Percentiles rank a stretch among this genome's conserved stretches.
Conservation (phyloP, 2,329 filamentous ascomycete species). For the Akanthomyces dipterigenus region DNA sequence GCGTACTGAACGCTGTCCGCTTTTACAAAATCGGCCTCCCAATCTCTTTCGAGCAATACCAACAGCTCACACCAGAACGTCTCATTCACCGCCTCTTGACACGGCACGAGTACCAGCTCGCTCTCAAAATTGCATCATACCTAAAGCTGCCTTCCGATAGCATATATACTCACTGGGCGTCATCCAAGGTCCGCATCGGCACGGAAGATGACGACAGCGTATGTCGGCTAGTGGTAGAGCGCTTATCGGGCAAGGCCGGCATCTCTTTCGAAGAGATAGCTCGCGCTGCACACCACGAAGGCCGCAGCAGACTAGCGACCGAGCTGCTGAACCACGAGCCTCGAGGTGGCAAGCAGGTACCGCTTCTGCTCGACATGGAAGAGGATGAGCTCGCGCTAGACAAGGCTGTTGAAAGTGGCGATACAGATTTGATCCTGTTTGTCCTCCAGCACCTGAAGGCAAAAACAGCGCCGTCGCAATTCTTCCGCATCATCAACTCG, state of each 20-base stretch:
- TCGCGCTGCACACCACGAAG: conserved; percentile 88
- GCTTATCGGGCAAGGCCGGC: conserved; percentile 78
- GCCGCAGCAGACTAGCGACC: conserved; percentile 79
- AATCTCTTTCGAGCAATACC: conserved; percentile 88
- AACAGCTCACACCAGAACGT: conserved; percentile 80
- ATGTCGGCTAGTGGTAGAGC: conserved; percentile 78
- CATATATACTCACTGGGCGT: conserved; percentile 96
- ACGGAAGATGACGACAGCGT: conserved; percentile 82
- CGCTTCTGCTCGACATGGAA: conserved; percentile 86
- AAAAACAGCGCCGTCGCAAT: conserved; percentile 81
- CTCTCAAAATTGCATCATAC: conserved; percentile 81
- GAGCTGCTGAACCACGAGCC: conserved; percentile 90
- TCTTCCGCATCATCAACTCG: conserved; percentile 86
- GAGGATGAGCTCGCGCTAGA: conserved; percentile 92
- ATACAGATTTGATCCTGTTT: conserved; percentile 86
- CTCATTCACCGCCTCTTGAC: conserved; percentile 82
- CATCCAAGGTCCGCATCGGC: conserved; percentile 82
- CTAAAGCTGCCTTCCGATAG: conserved; percentile 77
- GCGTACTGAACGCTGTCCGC: conserved; percentile 86
- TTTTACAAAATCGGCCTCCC: conserved; percentile 89
- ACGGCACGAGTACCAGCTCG: conserved; percentile 84
- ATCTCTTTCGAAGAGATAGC: conserved; percentile 96
- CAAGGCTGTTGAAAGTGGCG: conserved; percentile 92
- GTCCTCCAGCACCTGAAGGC: conserved; percentile 84
- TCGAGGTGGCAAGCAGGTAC: conserved; percentile 90